Evolutionary conservation across 2,329 filamentous ascomycete genomes (phyloP), one percentile per base, ranked within the genome.

Genomic region (Coniella vitis): DNA sequence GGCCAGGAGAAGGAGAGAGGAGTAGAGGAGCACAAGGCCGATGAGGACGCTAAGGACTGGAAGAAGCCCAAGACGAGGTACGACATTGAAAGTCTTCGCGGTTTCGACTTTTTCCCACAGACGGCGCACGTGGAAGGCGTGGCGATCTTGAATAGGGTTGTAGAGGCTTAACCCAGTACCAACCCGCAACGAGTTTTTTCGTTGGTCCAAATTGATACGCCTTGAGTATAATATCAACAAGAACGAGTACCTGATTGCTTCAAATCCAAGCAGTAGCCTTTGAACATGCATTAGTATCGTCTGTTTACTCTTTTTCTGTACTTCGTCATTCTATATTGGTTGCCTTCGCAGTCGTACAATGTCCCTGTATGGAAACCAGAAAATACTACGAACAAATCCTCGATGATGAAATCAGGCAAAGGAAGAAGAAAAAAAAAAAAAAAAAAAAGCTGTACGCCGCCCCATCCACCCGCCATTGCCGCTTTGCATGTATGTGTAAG

Each of bases 21-120:
- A 9, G 59, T 62, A 49, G 41, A 22, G 29, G 41, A 22, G 29
- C 48, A 36, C 13, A 60, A 32, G 45, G 52, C 9, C n/a, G 45
- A 16, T 12, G 49, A 17, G 3, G 49, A 63, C 20, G 59, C 61
- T 41, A 58, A 61, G 44, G 56, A 58, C 35, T 60, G 65, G 38
- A 62, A 54, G 39, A 57, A 57, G 44, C 60, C 57, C 62, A 65
- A 66, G 45, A 68, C 68, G 19, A 69, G 75, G 54, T 98, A 96
- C 67, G 81, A 84, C 65, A 87, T 98, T 63, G 91, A 97, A 74
- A 95, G 87, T 62, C 68, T 98, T 40, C 76, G 86, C 41, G 93
- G 91, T 0, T 97, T 97, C 62, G 93, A 98, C 64, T 97, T 98
- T 67, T 98, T 98, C 68, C 93, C 93, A 12, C 91, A 97, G 68